Conservation (phyloP, 176 grass and related monocot genomes). For the Musa schizocarpa region DNA sequence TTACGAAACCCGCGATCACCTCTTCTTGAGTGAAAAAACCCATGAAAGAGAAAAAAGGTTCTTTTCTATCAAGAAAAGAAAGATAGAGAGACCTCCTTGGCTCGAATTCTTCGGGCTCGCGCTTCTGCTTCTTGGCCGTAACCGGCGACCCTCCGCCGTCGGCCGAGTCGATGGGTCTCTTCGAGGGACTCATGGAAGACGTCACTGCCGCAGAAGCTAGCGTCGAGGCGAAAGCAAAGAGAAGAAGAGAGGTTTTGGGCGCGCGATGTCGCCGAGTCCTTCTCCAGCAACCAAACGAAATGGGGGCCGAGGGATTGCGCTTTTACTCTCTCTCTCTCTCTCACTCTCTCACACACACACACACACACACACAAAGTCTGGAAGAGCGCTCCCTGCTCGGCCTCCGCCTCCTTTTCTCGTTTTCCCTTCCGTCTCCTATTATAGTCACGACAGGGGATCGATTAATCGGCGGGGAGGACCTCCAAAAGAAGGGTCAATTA, state of each 20-base stretch:
- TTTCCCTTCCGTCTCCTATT: no score
- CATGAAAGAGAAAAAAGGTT: neutral
- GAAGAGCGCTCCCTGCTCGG: neutral
- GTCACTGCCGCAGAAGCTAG: neutral
- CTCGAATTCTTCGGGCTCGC: slow-evolving; percentile 22
- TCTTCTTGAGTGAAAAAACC: neutral
- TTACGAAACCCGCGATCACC: neutral
- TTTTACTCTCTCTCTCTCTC: no score
- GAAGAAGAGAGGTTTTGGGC: neutral
- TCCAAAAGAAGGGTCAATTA: no score
- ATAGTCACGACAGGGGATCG: no score
- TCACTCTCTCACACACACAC: no score
- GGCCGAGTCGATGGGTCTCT: slow-evolving; percentile 5
- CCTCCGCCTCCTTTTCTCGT: no score
- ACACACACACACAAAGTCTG: no score
- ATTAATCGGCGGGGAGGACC: no score
- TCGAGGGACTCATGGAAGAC: neutral
- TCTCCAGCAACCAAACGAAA: no score
- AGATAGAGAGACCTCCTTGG: slow-evolving; percentile 29
- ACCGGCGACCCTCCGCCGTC: slow-evolving; percentile 10
- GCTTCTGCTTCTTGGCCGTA: slow-evolving; percentile 22
- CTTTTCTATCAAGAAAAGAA: neutral
- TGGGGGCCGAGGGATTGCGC: no score
- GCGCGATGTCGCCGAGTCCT: no score
- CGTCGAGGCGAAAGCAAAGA: neutral